A percentile compares a stretch with the other conserved stretches of the same genome.
Evolutionary conservation across 31 red algal species (phyloP).

Genomic region (Porphyra umbilicalis): DNA sequence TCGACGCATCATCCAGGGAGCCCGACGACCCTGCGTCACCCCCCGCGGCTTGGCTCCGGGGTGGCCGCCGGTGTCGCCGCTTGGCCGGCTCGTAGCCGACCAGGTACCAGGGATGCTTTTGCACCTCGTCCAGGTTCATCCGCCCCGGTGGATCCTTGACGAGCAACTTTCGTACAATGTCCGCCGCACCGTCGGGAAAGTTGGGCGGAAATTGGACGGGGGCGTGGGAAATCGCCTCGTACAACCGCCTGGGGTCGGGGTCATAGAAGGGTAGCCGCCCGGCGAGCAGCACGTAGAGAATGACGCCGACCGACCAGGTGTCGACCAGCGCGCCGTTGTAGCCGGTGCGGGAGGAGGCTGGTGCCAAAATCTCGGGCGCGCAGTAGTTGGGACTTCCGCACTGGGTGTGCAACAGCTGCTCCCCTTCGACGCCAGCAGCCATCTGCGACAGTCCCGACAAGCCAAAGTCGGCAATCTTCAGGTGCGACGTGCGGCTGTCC

Average conservation of each 20-base stretch:
- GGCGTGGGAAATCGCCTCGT: slow-evolving; percentile 11
- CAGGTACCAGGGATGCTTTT: slow-evolving; percentile 34
- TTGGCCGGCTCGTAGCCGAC: background rate
- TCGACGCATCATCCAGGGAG: background rate
- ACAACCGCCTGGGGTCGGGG: slow-evolving; percentile 21
- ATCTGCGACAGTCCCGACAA: slow-evolving; percentile 10
- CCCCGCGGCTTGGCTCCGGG: background rate
- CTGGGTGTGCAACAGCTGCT: slow-evolving; percentile 40
- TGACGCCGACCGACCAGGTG: slow-evolving; percentile 31
- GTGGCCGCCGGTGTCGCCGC: background rate
- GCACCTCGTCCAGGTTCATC: slow-evolving; percentile 26
- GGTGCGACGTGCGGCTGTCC: slow-evolving; percentile 21
- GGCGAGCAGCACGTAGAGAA: slow-evolving; percentile 18
- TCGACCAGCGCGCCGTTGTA: slow-evolving; percentile 30
- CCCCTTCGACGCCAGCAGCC: background rate
- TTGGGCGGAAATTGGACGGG: slow-evolving; percentile 8
- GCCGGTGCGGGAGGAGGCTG: slow-evolving; percentile 3
- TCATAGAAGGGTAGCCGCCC: slow-evolving; percentile 32
- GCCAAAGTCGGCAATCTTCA: slow-evolving; percentile 48
- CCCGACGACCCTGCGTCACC: too few relatives aligned
- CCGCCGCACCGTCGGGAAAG: slow-evolving; percentile 6
- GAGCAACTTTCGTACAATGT: slow-evolving; percentile 17
- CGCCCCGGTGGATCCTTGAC: slow-evolving; percentile 28
- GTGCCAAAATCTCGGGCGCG: slow-evolving; percentile 47
- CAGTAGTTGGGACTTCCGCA: slow-evolving; percentile 46